Evolutionary conservation across 345 rosid species (phyloP), one percentile per base, ranked within the genome.

Genomic region (Citrus maxima): DNA sequence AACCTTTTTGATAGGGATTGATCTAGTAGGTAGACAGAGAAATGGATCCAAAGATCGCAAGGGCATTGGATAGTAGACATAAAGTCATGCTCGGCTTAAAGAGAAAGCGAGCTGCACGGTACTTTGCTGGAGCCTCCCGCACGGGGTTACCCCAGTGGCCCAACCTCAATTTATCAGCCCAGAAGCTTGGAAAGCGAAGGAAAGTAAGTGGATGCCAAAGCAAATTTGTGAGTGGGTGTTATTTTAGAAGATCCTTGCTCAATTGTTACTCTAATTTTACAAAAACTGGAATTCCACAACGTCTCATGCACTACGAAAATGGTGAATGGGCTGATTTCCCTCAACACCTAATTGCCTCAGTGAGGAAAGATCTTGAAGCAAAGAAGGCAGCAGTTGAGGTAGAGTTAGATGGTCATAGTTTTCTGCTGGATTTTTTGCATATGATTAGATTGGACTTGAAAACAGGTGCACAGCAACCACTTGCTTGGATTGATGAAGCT

Each of bases 401-500:
- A 71, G 90, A 94, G 78, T 75, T 71, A 46, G 84, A 79, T 42
- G 93, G 92, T 38, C 86, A 63, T 24, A 81, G 27, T 40, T 89
- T 80, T 76, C 80, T 93, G 71, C 86, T 97, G 67, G 98, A 97
- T 83, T 91, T 97, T 79, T 72, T 93, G 88, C 97, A 93, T 46
- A 97, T 97, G 99, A 81, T 85, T 42, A 84, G 83, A 18, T 67
- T 94, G 37, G 91, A 97, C 85, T 51, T 82, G 88, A 89, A 84
- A 77, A 92, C 93, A n/a, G 94, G 95, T 54, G 49, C 63, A 5
- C 90, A 86, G 64, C 87, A 84, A 65, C 90, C 97, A 0, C 87
- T 97, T 81, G 98, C 99, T 54, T 97, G 99, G 99, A 97, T 97
- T 84, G 99, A 97, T 79, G 87, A 89, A 75, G 88, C 85, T 25